A percentile compares a stretch with the other conserved stretches of the same genome.
Conservation (phyloP, 2,329 filamentous ascomycete genomes). For the Trichoderma sp. region DNA sequence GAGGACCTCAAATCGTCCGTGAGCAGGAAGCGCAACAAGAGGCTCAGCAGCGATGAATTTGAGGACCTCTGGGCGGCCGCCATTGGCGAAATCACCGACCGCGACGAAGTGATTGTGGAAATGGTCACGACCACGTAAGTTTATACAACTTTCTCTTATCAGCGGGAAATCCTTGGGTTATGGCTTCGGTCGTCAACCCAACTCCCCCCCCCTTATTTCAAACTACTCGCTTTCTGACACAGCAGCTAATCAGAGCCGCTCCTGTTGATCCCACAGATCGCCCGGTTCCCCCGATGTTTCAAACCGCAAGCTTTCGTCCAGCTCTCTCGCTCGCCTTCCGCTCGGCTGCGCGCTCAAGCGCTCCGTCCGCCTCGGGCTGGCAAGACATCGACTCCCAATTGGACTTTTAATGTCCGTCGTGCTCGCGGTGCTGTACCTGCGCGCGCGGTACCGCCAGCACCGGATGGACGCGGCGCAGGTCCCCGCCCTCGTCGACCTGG, state of each 20-base stretch:
- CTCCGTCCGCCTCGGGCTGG: slow-evolving; percentile 77
- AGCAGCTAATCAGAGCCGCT: slow-evolving; percentile 83
- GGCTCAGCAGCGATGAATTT: slow-evolving; percentile 85
- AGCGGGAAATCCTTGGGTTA: background rate
- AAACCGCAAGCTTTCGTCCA: slow-evolving; percentile 71
- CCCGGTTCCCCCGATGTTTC: slow-evolving; percentile 63
- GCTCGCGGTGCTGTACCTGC: slow-evolving; percentile 62
- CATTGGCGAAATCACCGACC: slow-evolving; percentile 68
- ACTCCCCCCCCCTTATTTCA: background rate
- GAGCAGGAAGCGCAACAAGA: slow-evolving; percentile 74
- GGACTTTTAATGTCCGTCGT: slow-evolving; percentile 60
- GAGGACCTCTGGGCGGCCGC: slow-evolving; percentile 82
- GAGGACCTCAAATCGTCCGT: slow-evolving; percentile 77
- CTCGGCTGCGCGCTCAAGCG: slow-evolving; percentile 79
- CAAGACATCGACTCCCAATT: slow-evolving; percentile 86
- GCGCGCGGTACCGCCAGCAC: slow-evolving; percentile 63
- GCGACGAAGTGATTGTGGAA: slow-evolving; percentile 59
- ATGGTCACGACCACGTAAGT: slow-evolving; percentile 57
- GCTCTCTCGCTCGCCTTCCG: slow-evolving; percentile 88
- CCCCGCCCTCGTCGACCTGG: slow-evolving; percentile 81
- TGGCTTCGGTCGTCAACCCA: background rate
- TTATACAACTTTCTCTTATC: slow-evolving; percentile 28
- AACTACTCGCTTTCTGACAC: slow-evolving; percentile 52
- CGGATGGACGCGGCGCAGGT: slow-evolving; percentile 70
- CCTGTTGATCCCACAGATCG: slow-evolving; percentile 69